Evolutionary conservation across 176 grass and related monocot species (phyloP), one percentile per base, ranked within the genome.

Genomic region (Olyra latifolia): DNA sequence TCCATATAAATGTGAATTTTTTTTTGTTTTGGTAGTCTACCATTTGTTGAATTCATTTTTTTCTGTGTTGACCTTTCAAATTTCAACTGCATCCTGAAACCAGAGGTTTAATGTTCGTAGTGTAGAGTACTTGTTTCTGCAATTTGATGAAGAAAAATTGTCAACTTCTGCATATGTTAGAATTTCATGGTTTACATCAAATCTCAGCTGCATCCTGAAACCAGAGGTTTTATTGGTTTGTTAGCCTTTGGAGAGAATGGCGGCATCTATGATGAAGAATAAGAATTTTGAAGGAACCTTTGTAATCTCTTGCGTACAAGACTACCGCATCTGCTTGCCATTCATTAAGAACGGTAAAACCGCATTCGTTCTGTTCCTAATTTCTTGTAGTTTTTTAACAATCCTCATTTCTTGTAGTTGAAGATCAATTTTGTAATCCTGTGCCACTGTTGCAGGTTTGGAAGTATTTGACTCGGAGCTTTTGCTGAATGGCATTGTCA

Each of bases 401-500:
- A 35, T 35, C 35, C 42, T 13, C 35, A 40, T 77, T 71, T 77
- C 47, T 59, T 0, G 6, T 24, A 20, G 30, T 70, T 54, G 55
- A 4, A 41, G 5, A 1, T 35, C 43, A 25, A 25, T 76, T 46
- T 8, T 85, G n/a, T 30, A 50, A 15, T 71, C 45, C 0, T 72
- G 23, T 64, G 17, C 32, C 50, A 63, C 46, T n/a, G 14, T 69
- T 89, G n/a, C 77, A 98, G 95, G 95, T 41, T 81, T 90, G 13
- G 73, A 74, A 69, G 79, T 87, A 22, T 98, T 91, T 61, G 86
- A 90, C 59, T 92, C 95, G 4, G 95, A 93, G 83, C 83, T 98
- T 78, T 77, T 98, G 42, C 55, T 98, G 55, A 94, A 91, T 86
- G 92, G 92, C 79, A 98, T 95, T 56, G 78, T 93, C 25, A 87